These are phyloP conservation scores for Phoma sp. DNA, from an alignment of 2,329 filamentous ascomycete species.

Conservation along the genomic window DNA sequence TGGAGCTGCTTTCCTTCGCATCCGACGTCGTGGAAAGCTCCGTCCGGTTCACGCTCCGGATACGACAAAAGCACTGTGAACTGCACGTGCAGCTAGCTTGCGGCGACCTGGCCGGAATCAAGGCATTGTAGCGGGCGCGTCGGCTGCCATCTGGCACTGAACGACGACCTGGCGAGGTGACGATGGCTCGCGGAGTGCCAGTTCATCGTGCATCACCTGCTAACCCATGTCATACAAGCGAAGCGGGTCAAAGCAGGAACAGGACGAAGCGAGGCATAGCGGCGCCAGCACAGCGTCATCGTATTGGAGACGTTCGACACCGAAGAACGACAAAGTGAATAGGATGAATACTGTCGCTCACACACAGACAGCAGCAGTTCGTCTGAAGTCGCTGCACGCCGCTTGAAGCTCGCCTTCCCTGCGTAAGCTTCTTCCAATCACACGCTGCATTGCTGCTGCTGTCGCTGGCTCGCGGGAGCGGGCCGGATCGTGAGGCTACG, in stretches of 20 bases:
- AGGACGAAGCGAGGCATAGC: slow-evolving; percentile 1
- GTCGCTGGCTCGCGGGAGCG: slow-evolving; percentile 11
- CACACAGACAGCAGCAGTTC: slow-evolving; percentile 2
- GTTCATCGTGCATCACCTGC: slow-evolving; percentile 19
- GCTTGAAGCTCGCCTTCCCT: slow-evolving; percentile 10
- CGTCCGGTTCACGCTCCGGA: slow-evolving; percentile 4
- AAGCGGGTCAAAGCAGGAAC: slow-evolving; percentile 20
- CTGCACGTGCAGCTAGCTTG: slow-evolving; percentile 12
- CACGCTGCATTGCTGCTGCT: slow-evolving; percentile 7
- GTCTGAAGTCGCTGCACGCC: slow-evolving; percentile 5
- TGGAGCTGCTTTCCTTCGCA: background rate
- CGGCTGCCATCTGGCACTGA: slow-evolving; percentile 1
- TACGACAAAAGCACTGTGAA: slow-evolving; percentile 4
- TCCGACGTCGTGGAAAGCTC: slow-evolving; percentile 8
- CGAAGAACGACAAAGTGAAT: background rate
- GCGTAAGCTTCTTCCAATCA: slow-evolving; percentile 16
- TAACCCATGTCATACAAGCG: slow-evolving; percentile 20
- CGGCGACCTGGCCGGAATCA: slow-evolving; percentile 5
- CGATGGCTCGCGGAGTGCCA: slow-evolving; percentile 12
- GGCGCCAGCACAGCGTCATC: slow-evolving; percentile 11
- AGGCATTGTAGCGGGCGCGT: slow-evolving; percentile 12
- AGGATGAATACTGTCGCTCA: background rate
- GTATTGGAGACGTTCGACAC: background rate
- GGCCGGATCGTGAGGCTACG: slow-evolving; percentile 16
- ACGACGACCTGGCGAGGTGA: slow-evolving; percentile 15